Conservation (phyloP, 1,284 basidiomycete genomes). For the Hortiboletus rubellus region DNA sequence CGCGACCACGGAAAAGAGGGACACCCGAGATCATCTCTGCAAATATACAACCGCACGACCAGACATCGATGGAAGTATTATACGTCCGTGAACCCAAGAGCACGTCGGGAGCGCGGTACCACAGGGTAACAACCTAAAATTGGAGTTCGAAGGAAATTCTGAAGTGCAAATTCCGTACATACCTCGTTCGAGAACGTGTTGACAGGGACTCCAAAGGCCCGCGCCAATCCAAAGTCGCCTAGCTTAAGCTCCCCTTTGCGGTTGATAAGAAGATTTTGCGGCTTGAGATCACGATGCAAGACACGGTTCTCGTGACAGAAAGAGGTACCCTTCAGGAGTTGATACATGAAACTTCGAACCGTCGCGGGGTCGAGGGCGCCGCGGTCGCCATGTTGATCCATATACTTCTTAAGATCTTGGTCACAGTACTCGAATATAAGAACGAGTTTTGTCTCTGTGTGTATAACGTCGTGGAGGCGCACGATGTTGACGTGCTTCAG, state of each 20-base stretch:
- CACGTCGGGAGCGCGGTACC: conserved; percentile 99
- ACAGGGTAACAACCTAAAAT: conserved; percentile 89
- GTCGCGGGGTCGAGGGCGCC: conserved; percentile 92
- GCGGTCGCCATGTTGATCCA: conserved; percentile 97
- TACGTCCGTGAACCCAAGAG: conserved; percentile 97
- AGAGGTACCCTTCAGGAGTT: conserved; percentile 95
- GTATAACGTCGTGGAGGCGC: conserved; percentile 97
- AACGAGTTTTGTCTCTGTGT: conserved; percentile 96
- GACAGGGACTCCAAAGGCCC: conserved; percentile 94
- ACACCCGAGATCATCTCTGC: conserved; percentile 99
- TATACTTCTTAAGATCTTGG: conserved; percentile 98
- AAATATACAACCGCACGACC: conserved; percentile 99
- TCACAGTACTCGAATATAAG: conserved; percentile 99
- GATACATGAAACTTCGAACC: conserved; percentile 97
- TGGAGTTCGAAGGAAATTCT: conserved; percentile 8
- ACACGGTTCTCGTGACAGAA: conserved; percentile 99
- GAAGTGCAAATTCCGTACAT: conserved; percentile 21
- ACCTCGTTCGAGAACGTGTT: conserved; percentile 97
- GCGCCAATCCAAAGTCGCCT: conserved; percentile 94
- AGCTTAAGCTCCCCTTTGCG: conserved; percentile 96
- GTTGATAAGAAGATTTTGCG: conserved; percentile 97
- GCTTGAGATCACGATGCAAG: conserved; percentile 96
- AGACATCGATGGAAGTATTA: conserved; percentile 98
- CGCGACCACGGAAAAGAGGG: conserved; percentile 94
- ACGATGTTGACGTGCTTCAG: conserved; percentile 95